Evolutionary conservation across 805 yeast genomes (phyloP), one percentile per base, ranked within the genome.

Genomic region (Candida boidinii): DNA sequence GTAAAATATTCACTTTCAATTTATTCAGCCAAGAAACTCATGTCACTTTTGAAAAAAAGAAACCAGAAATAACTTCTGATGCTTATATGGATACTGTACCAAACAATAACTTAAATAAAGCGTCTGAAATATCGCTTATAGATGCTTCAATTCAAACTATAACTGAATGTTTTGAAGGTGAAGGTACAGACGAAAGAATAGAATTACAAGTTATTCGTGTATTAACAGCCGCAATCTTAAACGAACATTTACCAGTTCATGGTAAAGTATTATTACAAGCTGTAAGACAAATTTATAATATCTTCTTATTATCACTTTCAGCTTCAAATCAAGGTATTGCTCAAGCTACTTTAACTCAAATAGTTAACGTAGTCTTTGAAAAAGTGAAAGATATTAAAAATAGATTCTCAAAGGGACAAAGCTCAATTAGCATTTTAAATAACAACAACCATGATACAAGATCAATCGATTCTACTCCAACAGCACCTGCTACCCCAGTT

Each of bases 201-300:
- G 98, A 94, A 61, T 61, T 92, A 36, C 98, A 94, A 59, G 90
- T 92, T 10, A 81, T 90, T 21, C 76, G 94, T 49, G 96, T 96
- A 0, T 64, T 94, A 31, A 79, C 90, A 53, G 86, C 92, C 40
- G 90, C 94, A 32, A 80, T 87, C 12, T 66, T 90, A 22, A 82
- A 85, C 41, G 88, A 81, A 38, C 70, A 73, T 23, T 67, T 83
- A 56, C 83, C 88, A 18, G 85, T 87, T 15, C 98, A 92, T 51
- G 97, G 97, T 2, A 83, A 87, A 7, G 75, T 88, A 1, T 64
- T 92, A 33, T 64, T 92, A 39, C 85, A 83, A 50, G 96, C 97
- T 0, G 79, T 94, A 23, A 74, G 97, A 55, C 95, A 85, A 49
- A 85, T 90, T 18, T 92, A 92, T 62, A 88, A 87, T 53, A 83